Evolutionary conservation across 2,329 filamentous ascomycete genomes (phyloP), one percentile per base, ranked within the genome.

Genomic region (Xylaria sp.): DNA sequence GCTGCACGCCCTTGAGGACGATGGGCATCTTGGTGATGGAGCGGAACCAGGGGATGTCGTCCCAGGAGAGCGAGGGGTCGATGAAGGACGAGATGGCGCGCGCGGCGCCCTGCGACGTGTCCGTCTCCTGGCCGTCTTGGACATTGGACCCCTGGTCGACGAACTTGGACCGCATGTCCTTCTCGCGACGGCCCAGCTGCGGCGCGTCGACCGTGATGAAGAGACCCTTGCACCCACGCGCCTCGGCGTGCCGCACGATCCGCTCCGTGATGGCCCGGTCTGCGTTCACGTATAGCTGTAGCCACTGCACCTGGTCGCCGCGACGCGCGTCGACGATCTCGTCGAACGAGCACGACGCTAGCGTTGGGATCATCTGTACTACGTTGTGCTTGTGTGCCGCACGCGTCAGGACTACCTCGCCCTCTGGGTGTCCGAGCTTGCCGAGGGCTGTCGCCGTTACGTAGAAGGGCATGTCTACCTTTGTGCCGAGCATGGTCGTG

Each of bases 171-270:
- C 96, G 92, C 96, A 98, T 98, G 79, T 98, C 96, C 84, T 98
- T 99, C 81, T 99, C 96, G 73, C 96, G 87, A 45, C 96, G 90
- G 48, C 96, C 96, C 25, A 99, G 90, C 81, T 98, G 95, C 6
- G 96, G 96, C 60, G 96, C 96, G 79, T 99, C 96, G 63, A 99
- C 96, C 2, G 96, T 99, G 83, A 99, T 97, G 85, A 99, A 99
- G 20, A 99, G 89, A 10, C 91, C 96, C 81, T 93, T 96, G 86
- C 96, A 98, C 32, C 96, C 96, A 65, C 96, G 91, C 76, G 84
- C 84, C 83, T 99, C 96, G 68, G 96, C 96, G 81, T 98, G 93
- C 82, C 95, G 81, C 57, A 99, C 92, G 74, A 99, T 98, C 71
- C 89, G 88, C 81, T 92, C 89, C 9, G 96, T 99, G 80, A 99